phyloP scores from a whole-genome alignment of 345 rosid genomes.

The Stellera chamaejasme region DNA sequence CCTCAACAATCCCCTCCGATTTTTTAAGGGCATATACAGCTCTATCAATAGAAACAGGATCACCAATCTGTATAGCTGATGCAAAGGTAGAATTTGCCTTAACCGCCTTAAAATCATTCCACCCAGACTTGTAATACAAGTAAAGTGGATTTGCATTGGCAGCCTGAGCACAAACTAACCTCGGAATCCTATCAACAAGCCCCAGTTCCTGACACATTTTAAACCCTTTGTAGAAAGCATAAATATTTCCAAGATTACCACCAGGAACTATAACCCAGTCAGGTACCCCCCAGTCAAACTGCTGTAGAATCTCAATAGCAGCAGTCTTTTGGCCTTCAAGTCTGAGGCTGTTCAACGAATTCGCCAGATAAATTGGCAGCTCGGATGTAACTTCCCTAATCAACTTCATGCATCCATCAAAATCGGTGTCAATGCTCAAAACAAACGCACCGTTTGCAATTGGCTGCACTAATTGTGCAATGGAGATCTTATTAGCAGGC shows the following conservation, averaged over 20 bases:
- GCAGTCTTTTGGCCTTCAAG: constrained; percentile 93
- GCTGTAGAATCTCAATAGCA: constrained; percentile 87
- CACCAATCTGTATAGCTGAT: constrained; percentile 91
- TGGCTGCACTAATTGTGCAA: constrained; percentile 90
- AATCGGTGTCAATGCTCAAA: constrained; percentile 79
- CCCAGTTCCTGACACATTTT: constrained; percentile 80
- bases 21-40: constrained; percentile 74
- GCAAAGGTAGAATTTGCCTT: constrained; percentile 74
- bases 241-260: constrained; percentile 83
- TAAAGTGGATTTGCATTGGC: constrained; percentile 94
- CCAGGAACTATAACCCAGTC: constrained; percentile 98
- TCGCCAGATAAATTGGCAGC: constrained; percentile 76
- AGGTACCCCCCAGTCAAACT: constrained; percentile 89
- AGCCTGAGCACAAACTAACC: constrained; percentile 87
- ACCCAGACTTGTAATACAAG: constrained; percentile 60
- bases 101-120: constrained; percentile 68
- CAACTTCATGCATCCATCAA: constrained; percentile 88
- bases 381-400: constrained; percentile 79
- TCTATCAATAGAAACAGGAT: constrained; percentile 87
- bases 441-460: constrained; percentile 94
- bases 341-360: constrained; percentile 78
- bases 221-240: constrained; percentile 88
- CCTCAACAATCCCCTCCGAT: constrained; percentile 78
- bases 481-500: constrained; percentile 82
- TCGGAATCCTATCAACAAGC: constrained; percentile 71